phyloP scores from a whole-genome alignment of 257 asterid genomes.

The Euphrasia confusa region DNA sequence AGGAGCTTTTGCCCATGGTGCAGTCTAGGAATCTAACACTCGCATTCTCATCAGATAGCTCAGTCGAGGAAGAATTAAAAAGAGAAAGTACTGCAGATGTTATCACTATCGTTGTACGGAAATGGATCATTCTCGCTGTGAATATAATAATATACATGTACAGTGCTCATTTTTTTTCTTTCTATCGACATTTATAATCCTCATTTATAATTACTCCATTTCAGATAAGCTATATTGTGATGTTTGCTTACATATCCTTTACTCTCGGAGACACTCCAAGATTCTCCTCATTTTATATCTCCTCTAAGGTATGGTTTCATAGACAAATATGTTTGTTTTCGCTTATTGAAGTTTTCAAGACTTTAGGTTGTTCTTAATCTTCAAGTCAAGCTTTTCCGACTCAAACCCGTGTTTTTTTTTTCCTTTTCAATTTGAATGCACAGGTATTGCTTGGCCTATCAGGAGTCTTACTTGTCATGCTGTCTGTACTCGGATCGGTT shows the following conservation, averaged over 20 bases:
- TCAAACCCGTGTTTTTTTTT: background rate
- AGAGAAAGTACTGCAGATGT: conserved; percentile 99
- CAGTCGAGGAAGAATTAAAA: conserved; percentile 92
- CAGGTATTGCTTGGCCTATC: conserved; percentile 94
- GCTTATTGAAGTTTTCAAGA: no score
- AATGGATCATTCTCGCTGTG: conserved; percentile 17
- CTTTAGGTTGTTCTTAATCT: background rate
- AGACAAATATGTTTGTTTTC: background rate
- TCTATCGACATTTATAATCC: no score
- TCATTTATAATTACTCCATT: conserved; percentile 14
- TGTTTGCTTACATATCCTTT: conserved; percentile 99
- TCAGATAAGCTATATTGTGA: conserved; percentile 99
- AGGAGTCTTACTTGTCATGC: conserved; percentile 93
- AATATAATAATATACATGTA: background rate
- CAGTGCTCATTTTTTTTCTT: conserved; percentile 2
- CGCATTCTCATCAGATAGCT: conserved; percentile 90
- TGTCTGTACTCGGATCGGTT: conserved; percentile 96
- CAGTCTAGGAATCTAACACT: conserved; percentile 69
- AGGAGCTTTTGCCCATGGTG: conserved; percentile 82
- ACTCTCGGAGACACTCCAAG: conserved; percentile 89
- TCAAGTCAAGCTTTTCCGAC: background rate
- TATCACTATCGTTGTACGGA: conserved; percentile 79
- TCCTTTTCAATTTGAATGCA: conserved; percentile 10
- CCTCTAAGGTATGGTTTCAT: conserved; percentile 72
- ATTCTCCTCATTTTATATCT: conserved; percentile 68